Conservation (phyloP, 225 moss, liverwort and hornwort genomes). For the Pseudoscleropodium purum region DNA sequence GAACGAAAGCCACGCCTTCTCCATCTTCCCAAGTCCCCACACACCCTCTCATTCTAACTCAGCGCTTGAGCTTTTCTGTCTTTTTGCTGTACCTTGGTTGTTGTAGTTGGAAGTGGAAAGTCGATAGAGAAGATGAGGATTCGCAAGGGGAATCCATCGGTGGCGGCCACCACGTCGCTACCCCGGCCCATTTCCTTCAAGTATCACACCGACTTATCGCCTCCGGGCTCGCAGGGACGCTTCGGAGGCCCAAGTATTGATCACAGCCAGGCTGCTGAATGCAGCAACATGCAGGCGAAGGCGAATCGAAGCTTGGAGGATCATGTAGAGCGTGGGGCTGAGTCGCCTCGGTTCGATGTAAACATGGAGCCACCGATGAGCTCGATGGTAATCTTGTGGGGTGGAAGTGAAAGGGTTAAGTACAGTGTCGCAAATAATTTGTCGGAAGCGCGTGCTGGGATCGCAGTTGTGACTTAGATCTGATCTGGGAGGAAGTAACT, state of each 20-base stretch:
- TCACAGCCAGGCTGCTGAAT: background rate
- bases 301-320: background rate
- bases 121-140: slow-evolving; percentile 6
- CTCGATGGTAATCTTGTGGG: background rate
- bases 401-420: background rate
- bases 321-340: background rate
- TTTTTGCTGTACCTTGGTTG: background rate
- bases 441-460: background rate
- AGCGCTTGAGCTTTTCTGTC: background rate
- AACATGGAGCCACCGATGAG: slow-evolving; percentile 14
- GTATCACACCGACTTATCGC: background rate
- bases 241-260: background rate
- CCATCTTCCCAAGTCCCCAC: background rate
- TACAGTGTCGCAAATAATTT: background rate
- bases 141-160: slow-evolving; percentile 23
- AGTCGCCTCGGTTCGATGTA: background rate
- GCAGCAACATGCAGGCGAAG: slow-evolving; percentile 34
- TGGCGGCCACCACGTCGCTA: background rate
- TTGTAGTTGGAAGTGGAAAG: no score
- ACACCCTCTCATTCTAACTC: background rate
- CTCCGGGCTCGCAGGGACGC: background rate
- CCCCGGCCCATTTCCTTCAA: background rate
- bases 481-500: background rate
- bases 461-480: background rate
- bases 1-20: background rate